Conservation (phyloP, 306 rosid species). For the Cucurbita argyrosperma region DNA sequence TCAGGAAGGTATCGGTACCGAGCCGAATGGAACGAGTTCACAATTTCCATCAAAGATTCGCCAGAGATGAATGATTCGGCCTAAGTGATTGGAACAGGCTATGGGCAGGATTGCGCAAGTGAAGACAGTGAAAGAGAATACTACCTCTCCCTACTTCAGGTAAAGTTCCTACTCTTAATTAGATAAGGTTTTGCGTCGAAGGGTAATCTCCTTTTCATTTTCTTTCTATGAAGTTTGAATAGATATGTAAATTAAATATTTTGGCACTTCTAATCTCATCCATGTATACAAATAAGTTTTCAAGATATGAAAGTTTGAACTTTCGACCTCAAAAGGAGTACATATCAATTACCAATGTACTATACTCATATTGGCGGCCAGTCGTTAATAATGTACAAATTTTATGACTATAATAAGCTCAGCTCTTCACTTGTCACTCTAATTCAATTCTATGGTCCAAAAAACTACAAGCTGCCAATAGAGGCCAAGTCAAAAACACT, state of each 20-base stretch:
- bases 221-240: background rate
- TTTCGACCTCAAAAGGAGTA: too few species aligned
- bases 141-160: constrained; percentile 75
- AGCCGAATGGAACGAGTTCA: constrained; percentile 68
- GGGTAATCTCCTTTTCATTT: background rate
- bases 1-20: constrained; percentile 56
- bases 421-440: background rate
- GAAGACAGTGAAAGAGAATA: constrained; percentile 68
- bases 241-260: background rate
- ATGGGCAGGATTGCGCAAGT: constrained; percentile 54
- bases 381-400: background rate
- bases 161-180: background rate
- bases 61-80: constrained; percentile 56
- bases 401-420: background rate
- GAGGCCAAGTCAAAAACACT: background rate
- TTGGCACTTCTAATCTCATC: background rate
- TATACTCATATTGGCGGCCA: background rate
- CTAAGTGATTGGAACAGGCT: constrained; percentile 28
- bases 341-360: background rate
- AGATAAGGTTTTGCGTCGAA: background rate
- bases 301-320: too few species aligned
- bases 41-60: constrained; percentile 46
- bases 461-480: background rate
- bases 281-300: background rate
- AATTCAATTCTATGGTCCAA: background rate